Evolutionary conservation across 805 yeast genomes (phyloP).

Genomic region (Schwanniomyces sp.): DNA sequence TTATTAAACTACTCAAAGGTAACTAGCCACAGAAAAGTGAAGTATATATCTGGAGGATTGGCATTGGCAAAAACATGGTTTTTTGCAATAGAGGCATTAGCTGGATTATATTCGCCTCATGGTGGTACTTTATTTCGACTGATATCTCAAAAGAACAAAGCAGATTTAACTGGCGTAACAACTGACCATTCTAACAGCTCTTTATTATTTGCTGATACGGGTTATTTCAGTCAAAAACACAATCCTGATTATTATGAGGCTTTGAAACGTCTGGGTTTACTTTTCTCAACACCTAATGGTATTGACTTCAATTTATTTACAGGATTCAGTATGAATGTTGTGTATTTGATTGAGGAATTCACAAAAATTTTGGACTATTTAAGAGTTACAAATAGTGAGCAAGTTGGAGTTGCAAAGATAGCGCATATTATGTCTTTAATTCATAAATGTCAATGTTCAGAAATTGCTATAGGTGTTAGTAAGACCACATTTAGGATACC

Average conservation of each 20-base stretch:
- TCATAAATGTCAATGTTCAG: slow-evolving; percentile 21
- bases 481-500: slow-evolving; percentile 24
- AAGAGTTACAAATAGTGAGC: slow-evolving; percentile 13
- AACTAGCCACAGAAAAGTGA: slow-evolving; percentile 9
- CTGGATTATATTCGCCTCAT: slow-evolving; percentile 48
- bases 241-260: slow-evolving; percentile 34
- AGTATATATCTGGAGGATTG: slow-evolving; percentile 40
- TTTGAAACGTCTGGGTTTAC: slow-evolving; percentile 24
- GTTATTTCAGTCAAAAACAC: slow-evolving; percentile 20
- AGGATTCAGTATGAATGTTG: slow-evolving; percentile 30
- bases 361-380: slow-evolving; percentile 21
- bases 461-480: slow-evolving; percentile 24
- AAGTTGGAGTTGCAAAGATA: slow-evolving; percentile 19
- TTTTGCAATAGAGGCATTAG: slow-evolving; percentile 52
- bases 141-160: slow-evolving; percentile 10
- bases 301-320: slow-evolving; percentile 29
- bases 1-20: slow-evolving; percentile 45
- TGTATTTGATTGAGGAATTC: slow-evolving; percentile 25
- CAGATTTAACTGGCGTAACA: slow-evolving; percentile 1
- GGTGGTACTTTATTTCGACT: slow-evolving; percentile 52
- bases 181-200: slow-evolving; percentile 9
- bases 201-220: slow-evolving; percentile 29
- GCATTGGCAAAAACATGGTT: slow-evolving; percentile 61
- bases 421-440: slow-evolving; percentile 35
- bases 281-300: slow-evolving; percentile 12